Evolutionary conservation across 208 protist species (phyloP).

Genomic region (Willaertia magna): DNA sequence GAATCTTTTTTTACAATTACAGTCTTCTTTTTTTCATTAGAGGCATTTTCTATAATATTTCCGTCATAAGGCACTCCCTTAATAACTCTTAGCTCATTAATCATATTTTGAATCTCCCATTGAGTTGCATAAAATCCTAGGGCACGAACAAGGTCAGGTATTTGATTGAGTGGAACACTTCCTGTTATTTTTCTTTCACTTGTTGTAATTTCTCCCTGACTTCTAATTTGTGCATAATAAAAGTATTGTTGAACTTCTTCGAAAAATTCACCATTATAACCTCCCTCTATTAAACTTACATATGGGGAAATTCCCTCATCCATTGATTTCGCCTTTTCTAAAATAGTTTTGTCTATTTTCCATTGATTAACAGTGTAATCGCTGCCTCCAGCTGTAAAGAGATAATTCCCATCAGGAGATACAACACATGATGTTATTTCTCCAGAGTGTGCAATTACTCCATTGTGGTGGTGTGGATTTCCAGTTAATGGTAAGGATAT

Average conservation of each 20-base stretch:
- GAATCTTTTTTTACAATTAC: slow-evolving; percentile 21
- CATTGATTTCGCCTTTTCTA: neutral
- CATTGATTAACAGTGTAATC: slow-evolving; percentile 77
- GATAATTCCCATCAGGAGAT: slow-evolving; percentile 59
- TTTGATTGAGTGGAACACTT: slow-evolving; percentile 63
- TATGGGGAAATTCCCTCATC: slow-evolving; percentile 52
- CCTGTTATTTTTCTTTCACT: slow-evolving; percentile 69
- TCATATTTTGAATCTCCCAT: slow-evolving; percentile 73
- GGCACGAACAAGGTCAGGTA: slow-evolving; percentile 80
- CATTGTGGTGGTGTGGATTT: slow-evolving; percentile 67
- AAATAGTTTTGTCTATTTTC: slow-evolving; percentile 43
- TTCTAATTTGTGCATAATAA: slow-evolving; percentile 83
- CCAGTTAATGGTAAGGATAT: slow-evolving; percentile 72
- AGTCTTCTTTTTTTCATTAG: slow-evolving; percentile 12
- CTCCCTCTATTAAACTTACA: slow-evolving; percentile 68
- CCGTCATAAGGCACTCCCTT: slow-evolving; percentile 55
- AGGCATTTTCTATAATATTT: slow-evolving; percentile 19
- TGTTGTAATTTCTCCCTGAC: slow-evolving; percentile 80
- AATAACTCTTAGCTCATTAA: slow-evolving; percentile 69
- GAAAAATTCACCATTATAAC: slow-evolving; percentile 63
- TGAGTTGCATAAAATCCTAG: slow-evolving; percentile 85
- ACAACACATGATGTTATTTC: slow-evolving; percentile 48
- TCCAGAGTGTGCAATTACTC: slow-evolving; percentile 77
- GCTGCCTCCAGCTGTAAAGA: slow-evolving; percentile 71
- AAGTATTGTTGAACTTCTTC: slow-evolving; percentile 86